Base-by-base conservation (phyloP, 2,329 filamentous ascomycete genomes). In the Fusarium liriodendri region DNA sequence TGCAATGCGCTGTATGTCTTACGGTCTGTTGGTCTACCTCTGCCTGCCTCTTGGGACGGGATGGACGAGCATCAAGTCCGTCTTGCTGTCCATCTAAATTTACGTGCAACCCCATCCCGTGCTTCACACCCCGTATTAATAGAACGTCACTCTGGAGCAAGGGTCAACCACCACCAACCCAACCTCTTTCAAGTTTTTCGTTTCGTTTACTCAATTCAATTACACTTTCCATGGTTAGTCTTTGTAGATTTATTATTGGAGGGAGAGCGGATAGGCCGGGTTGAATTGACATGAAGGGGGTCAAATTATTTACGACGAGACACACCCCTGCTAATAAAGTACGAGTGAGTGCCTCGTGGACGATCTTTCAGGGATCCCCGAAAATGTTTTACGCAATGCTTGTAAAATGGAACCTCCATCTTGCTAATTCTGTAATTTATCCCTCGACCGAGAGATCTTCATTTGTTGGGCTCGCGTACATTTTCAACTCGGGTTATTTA, bases 271-370 rank as follows among this genome's bases (percentile, higher is more conserved):
- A 32, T 3, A 20, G 40, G 7, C n/a, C 42, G 22, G 42, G 42
- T 50, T 50, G 22, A 25, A 50, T 50, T 50, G 27, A 47, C 58
- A 61, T 47, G 42, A 52, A 54, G 52, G 60, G 60, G 60, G 60
- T 62, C 35, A 37, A 37, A 16, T 14, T 25, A 35, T 32, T 22
- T 22, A 47, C 16, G 45, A 29, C 32, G 60, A 52, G 60, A 62
- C 60, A 62, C 22, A 47, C 32, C 60, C 59, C 38, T 37, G 60
- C 16, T 38, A 40, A 27, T n/a, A 52, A 6, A 52, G 47, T 32
- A 29, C 47, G 27, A 52, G 27, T 52, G 25, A 52, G 27, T 52
- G 25, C 47, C 47, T 29, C 27, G 47, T 52, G 47, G 47, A 52
- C 47, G 47, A 52, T 52, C 47, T 18, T 52, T 18, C 47, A 32